Evolutionary conservation across 78 protist species (phyloP).

Genomic region (Pigoraptor vietnamica): DNA sequence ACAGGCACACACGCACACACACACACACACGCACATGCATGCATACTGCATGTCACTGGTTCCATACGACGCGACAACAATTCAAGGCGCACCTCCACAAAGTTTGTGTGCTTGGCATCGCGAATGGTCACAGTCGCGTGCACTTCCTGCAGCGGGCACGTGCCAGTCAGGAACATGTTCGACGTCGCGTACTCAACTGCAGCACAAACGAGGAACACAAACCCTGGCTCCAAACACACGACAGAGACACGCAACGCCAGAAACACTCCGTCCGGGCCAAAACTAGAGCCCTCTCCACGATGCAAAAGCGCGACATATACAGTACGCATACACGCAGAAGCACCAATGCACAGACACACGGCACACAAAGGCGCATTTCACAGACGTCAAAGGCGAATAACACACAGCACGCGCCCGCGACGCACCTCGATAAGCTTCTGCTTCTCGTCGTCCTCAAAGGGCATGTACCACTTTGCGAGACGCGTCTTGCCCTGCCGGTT

Average conservation of each 20-base stretch:
- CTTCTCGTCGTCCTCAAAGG: constrained; percentile 92
- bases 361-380: not conserved
- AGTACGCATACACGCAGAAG: not conserved
- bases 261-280: too few species aligned
- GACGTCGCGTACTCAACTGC: not conserved
- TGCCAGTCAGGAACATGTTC: not conserved
- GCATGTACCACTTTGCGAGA: constrained; percentile 86
- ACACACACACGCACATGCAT: not conserved
- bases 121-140: constrained; percentile 83
- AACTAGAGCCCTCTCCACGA: too few species aligned
- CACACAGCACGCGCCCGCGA: not conserved
- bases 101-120: constrained; percentile 87
- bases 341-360: not conserved
- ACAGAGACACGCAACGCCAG: too few species aligned
- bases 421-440: constrained; percentile 42
- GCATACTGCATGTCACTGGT: not conserved
- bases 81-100: constrained; percentile 82
- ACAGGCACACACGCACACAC: too few species aligned
- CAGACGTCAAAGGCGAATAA: not conserved
- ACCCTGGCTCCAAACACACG: not conserved
- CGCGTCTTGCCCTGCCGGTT: constrained; percentile 98
- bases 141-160: constrained; percentile 80
- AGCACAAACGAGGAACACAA: not conserved
- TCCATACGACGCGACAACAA: too few species aligned
- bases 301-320: not conserved